Base-by-base conservation (phyloP, 345 rosid genomes). In the Boechera retrofracta region DNA sequence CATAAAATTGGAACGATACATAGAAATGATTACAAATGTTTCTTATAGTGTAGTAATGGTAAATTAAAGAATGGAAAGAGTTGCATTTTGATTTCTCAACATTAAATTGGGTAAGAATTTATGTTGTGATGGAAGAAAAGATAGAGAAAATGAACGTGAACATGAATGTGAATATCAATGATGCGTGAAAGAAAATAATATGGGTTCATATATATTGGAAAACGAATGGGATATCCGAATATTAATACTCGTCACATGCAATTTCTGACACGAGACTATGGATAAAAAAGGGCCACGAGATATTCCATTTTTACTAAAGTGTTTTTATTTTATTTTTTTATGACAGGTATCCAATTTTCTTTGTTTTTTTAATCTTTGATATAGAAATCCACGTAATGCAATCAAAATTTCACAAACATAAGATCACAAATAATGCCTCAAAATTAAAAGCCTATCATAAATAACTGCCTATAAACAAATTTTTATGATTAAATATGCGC, bases 281-380 rank as follows among this genome's bases (percentile, higher is more conserved):
- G 75, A 77, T 77, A 44, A 62, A 69, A 61, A 76, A 21, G 70
- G 38, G 48, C 70, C 75, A 76, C 80, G 70, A 76, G 57, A 59
- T 59, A 58, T 49, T 63, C 26, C n/a, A 57, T 45, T 26, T 41
- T 38, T 47, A 10, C 11, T 7, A 38, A 39, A 39, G 18, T 36
- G n/a, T 49, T 39, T 32, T 39, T 47, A 13, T 5, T 6, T 8
- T 33, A 4, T 7, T 65, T 65, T 66, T 67, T 24, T 18, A 26
- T 45, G 7, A 64, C 12, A 2, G 28, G 39, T 33, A 74, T 74
- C 33, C 38, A 24, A 35, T 4, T 13, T 18, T n/a, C 2, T 45
- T 65, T 38, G 8, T 9, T 6, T 35, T 6, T 33, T 6, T 0
- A 9, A 47, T 44, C 33, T 49, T 26, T 54, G 28, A 21, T 55